phyloP scores from a whole-genome alignment of 352 stramenopile species.

The Phytophthora constricta region DNA sequence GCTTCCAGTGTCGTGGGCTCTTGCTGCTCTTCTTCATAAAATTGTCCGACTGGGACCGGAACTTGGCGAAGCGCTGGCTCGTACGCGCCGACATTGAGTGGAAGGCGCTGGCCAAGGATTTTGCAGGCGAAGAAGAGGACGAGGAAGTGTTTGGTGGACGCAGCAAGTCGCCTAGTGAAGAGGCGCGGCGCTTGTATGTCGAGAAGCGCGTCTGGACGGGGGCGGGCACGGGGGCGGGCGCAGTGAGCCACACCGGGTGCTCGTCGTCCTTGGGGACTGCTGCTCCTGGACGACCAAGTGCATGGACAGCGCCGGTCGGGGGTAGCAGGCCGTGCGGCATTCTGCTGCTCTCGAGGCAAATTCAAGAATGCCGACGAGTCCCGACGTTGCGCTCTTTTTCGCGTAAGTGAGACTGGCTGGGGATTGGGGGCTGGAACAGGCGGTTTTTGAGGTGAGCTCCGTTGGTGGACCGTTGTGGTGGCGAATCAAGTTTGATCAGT shows the following conservation, averaged over 20 bases:
- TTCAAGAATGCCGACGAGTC: slow-evolving; percentile 11
- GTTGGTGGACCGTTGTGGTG: neutral
- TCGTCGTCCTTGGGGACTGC: slow-evolving; percentile 10
- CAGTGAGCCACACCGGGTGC: slow-evolving; percentile 23
- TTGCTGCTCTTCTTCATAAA: slow-evolving; percentile 39
- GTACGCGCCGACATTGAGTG: slow-evolving; percentile 46
- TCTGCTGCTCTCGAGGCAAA: slow-evolving; percentile 3
- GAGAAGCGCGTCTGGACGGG: slow-evolving; percentile 14
- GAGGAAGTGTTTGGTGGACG: slow-evolving; percentile 27
- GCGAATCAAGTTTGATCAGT: too few species aligned
- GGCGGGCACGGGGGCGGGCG: neutral
- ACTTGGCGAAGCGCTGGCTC: slow-evolving; percentile 47
- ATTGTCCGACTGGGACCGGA: slow-evolving; percentile 50
- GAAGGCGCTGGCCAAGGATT: slow-evolving; percentile 52
- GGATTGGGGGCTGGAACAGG: too few species aligned
- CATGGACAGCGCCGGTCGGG: slow-evolving; percentile 21
- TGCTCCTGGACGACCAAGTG: slow-evolving; percentile 1
- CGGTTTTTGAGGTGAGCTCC: neutral
- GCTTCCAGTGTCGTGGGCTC: slow-evolving; percentile 31
- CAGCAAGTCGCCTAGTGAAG: slow-evolving; percentile 60
- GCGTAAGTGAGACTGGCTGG: slow-evolving; percentile 1
- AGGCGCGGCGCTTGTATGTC: slow-evolving; percentile 55
- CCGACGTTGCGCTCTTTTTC: slow-evolving; percentile 14
- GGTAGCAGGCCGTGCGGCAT: slow-evolving; percentile 24
- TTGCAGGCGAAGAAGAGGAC: slow-evolving; percentile 35